Evolutionary conservation across 176 grass and related monocot genomes (phyloP).

Genomic region (Pontederia paniculata): DNA sequence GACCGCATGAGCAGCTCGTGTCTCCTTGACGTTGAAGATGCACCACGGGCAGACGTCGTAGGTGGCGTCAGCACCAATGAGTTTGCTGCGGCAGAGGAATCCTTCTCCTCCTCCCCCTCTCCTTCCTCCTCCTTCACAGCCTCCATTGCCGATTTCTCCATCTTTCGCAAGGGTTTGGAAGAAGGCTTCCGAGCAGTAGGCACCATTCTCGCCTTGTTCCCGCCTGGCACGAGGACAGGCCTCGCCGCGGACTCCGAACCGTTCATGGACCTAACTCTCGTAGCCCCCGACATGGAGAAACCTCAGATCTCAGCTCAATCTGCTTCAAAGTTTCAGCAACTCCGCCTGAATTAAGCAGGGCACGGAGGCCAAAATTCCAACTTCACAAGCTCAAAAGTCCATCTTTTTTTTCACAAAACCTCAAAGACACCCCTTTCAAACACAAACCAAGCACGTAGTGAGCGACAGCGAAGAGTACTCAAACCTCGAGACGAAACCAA

Average conservation of each 20-base stretch:
- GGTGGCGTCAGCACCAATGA: neutral
- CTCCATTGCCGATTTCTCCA: neutral
- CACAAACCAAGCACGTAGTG: neutral
- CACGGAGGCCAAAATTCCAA: neutral
- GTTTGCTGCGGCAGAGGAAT: neutral
- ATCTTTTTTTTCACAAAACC: neutral
- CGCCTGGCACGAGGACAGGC: conserved; percentile 11
- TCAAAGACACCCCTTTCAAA: neutral
- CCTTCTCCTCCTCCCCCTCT: conserved; percentile 7
- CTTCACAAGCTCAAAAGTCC: conserved; percentile 5
- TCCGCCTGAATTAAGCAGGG: neutral
- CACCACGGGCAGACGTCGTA: neutral
- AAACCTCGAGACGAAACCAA: neutral
- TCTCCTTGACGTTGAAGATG: conserved; percentile 32
- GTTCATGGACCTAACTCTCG: conserved; percentile 16
- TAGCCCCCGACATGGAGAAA: conserved; percentile 13
- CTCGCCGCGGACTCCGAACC: conserved; percentile 12
- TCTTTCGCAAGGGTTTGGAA: conserved; percentile 8
- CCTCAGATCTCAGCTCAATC: neutral
- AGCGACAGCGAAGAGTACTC: too few relatives aligned
- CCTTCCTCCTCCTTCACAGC: conserved; percentile 1
- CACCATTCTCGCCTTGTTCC: conserved; percentile 16
- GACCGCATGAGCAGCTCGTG: conserved; percentile 70
- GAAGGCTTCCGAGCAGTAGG: conserved; percentile 8
- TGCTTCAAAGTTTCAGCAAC: neutral